Base-by-base conservation (phyloP, 352 stramenopile species). In the Phytopythium montanum region DNA sequence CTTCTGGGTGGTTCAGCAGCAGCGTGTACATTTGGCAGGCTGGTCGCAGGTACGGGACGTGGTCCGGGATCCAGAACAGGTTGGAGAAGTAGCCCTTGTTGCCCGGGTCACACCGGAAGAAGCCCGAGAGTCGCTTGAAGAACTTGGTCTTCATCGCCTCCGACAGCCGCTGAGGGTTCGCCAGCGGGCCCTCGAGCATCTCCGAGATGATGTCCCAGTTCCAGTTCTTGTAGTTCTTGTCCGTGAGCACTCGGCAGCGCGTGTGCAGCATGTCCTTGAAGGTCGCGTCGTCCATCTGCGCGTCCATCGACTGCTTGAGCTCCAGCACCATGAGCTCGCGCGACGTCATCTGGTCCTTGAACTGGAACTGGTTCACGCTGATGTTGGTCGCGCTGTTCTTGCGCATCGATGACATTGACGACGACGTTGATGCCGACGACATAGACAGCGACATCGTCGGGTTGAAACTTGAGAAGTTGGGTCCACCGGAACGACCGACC, bases 141-240 rank as follows among this genome's bases (percentile, higher is more conserved):
- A 96, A 96, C 67, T 96, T 96, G n/a, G 88, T 96, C 66, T 94
- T 95, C 84, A 96, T 95, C 4, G 88, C 87, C 62, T 96, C 88
- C 0, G 86, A 95, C 1, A 95, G 75, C 7, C 88, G 77, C 53
- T 92, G 81, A 1, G 85, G 87, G 60, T 96, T 95, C 7, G 87
- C 93, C 16, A 96, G 65, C 21, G 87, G 81, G 2, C 88, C 88
- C 68, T 95, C 87, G 0, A 96, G 68, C 65, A 96, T 75, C 57
- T 96, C 87, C 2, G 87, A 89, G 61, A 96, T 95, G 58, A 96
- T 90, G 54, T 95, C 85, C 88, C 88, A 96, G 62, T 96, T 94
- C 88, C 88, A 96, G 56, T 93, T 93, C 48, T 81, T 94, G 67
- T 90, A 96, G 57, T 96, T 94, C 56, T 96, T 96, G 68, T 94